These are phyloP conservation scores for Ulota crispa DNA, from an alignment of 225 moss, liverwort and hornwort species.

Conservation along the genomic window DNA sequence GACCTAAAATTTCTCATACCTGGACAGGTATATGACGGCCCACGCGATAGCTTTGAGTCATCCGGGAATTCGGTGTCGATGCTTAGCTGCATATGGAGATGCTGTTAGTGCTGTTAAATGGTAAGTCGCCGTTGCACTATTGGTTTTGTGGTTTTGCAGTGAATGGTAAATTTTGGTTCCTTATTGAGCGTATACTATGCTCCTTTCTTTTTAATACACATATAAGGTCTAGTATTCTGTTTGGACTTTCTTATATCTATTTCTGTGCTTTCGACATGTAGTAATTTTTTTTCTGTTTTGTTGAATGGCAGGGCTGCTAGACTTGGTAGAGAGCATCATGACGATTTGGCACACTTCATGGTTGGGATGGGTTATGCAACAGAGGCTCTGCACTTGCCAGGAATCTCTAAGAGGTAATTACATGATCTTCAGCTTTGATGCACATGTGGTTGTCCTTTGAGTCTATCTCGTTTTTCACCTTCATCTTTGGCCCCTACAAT, in stretches of 20 bases:
- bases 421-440: slow-evolving; percentile 1
- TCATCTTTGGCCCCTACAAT: neutral
- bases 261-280: neutral
- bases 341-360: slow-evolving; percentile 96
- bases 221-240: neutral
- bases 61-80: slow-evolving; percentile 98
- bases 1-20: slow-evolving; percentile 10
- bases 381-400: slow-evolving; percentile 93
- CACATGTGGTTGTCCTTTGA: neutral
- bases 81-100: slow-evolving; percentile 98
- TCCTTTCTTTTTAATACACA: neutral
- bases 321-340: slow-evolving; percentile 97
- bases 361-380: slow-evolving; percentile 98
- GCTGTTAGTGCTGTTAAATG: slow-evolving; percentile 99
- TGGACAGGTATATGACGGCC: slow-evolving; percentile 85
- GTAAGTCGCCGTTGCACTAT: slow-evolving; percentile 39
- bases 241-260: slow-evolving; percentile 4
- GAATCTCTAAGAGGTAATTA: slow-evolving; percentile 86
- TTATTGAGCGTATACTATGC: neutral
- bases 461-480: neutral
- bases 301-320: slow-evolving; percentile 78
- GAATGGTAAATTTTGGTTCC: neutral
- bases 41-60: slow-evolving; percentile 92
- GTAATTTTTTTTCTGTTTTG: slow-evolving; percentile 15
- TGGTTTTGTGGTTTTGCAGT: slow-evolving; percentile 1